Base-by-base conservation (phyloP, 352 stramenopile genomes). In the Globisporangium camurandrum region DNA sequence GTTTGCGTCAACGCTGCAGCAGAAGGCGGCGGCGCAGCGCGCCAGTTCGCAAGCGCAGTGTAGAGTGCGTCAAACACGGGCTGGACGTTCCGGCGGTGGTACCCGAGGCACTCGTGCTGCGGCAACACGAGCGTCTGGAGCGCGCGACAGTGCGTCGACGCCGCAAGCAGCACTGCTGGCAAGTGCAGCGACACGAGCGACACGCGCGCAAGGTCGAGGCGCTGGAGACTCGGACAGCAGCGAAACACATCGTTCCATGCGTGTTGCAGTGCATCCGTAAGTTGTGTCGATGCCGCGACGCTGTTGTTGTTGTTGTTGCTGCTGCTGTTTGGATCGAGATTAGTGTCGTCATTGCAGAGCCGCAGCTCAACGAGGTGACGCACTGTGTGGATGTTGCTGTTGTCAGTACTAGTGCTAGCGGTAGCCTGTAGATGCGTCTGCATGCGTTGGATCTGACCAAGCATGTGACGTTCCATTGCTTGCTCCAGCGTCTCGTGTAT, bases 51-150 rank as follows among this genome's bases (percentile, higher is more conserved):
- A 9, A 57, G 36, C 14, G 51, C 42, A 41, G 24, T 19, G 31
- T 57, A 51, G 31, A 57, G 23, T 2, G 51, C 51, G 31, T 57
- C 42, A 16, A 57, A 57, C 23, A 46, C 51, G 19, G 51, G 42
- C 19, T 57, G 49, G 30, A 50, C 42, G 27, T 57, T 51, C 11
- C 51, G 41, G 19, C 51, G 51, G 31, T 57, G 36, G 36, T 57
- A 57, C 19, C 51, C 51, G 19, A 57, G 4, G 12, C 51, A 57
- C 19, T 57, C 51, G 22, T 57, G 51, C 27, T 57, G 51, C 14
- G 51, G 51, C 31, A 57, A 11, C n/a, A 57, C 22, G 44, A 57
- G 51, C 23, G 49, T 45, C 24, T 40, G 42, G 26, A 57, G 33
- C 17, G 43, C 24, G 11, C 17, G 40, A 24, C 51, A 57, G 17